These are phyloP conservation scores for Kwoniella dendrophila DNA, from an alignment of 768 basidiomycete species.

Conservation along the genomic window DNA sequence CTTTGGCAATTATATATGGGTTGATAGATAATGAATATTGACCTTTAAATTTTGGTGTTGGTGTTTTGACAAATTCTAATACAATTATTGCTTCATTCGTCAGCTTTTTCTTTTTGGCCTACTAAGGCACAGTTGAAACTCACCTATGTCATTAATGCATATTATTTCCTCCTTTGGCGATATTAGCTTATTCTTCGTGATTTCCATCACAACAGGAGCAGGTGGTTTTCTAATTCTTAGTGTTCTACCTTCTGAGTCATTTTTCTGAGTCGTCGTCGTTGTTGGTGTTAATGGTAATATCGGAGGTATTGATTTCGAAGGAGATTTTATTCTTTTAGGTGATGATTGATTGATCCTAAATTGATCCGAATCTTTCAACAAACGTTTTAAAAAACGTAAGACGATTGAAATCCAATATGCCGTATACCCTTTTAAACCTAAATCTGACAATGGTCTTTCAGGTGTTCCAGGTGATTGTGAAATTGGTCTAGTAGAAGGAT, in stretches of 20 bases:
- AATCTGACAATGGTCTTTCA: constrained; percentile 90
- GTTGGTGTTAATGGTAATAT: too few relatives aligned
- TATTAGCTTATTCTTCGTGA: neutral
- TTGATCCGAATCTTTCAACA: constrained; percentile 30
- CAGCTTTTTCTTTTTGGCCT: too few relatives aligned
- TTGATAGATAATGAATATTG: constrained; percentile 55
- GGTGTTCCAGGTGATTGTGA: constrained; percentile 83
- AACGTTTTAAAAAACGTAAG: constrained; percentile 29
- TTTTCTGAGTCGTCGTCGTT: neutral
- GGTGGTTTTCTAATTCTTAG: constrained; percentile 16
- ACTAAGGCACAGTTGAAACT: constrained; percentile 2
- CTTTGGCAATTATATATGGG: constrained; percentile 73
- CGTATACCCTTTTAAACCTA: constrained; percentile 84
- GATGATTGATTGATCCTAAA: constrained; percentile 6
- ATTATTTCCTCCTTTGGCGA: neutral
- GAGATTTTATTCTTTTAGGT: constrained; percentile 12
- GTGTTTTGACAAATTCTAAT: constrained; percentile 16
- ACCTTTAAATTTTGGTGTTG: constrained; percentile 25
- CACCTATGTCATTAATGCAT: constrained; percentile 24
- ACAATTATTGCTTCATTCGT: neutral
- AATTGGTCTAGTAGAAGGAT: constrained; percentile 59
- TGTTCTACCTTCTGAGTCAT: neutral
- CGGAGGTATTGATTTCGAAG: neutral
- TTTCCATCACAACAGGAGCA: neutral
- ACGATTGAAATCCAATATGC: constrained; percentile 52